Conservation (phyloP, 192 early-diverging fungal genomes). For the Entomortierella beljakovae region DNA sequence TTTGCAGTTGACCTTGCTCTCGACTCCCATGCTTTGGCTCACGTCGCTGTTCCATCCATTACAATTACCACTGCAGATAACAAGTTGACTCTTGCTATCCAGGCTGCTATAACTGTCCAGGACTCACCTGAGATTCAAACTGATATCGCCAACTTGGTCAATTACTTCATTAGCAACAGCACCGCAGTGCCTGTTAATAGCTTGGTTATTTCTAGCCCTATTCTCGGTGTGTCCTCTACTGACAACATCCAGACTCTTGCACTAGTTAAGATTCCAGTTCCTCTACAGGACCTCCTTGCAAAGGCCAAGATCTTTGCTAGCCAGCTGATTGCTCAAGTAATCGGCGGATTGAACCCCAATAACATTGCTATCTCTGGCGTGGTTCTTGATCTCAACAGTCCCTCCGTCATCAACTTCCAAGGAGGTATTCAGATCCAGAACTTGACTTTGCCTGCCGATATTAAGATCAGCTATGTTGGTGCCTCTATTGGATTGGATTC, state of each 20-base stretch:
- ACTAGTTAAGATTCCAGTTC: slow-evolving; percentile 26
- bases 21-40: slow-evolving; percentile 35
- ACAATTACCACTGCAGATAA: slow-evolving; percentile 46
- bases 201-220: slow-evolving; percentile 42
- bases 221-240: slow-evolving; percentile 32
- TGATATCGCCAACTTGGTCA: slow-evolving; percentile 39
- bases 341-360: slow-evolving; percentile 35
- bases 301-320: slow-evolving; percentile 21
- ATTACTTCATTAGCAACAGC: slow-evolving; percentile 44
- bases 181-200: slow-evolving; percentile 34
- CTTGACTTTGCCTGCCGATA: slow-evolving; percentile 42
- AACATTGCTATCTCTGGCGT: slow-evolving; percentile 34
- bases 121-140: slow-evolving; percentile 40
- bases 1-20: slow-evolving; percentile 49
- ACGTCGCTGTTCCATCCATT: slow-evolving; percentile 46
- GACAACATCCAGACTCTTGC: slow-evolving; percentile 51
- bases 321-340: slow-evolving; percentile 22
- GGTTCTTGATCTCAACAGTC: slow-evolving; percentile 50
- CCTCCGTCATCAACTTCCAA: slow-evolving; percentile 37
- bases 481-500: slow-evolving; percentile 39
- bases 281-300: slow-evolving; percentile 13
- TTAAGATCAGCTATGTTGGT: slow-evolving; percentile 48
- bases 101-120: slow-evolving; percentile 38
- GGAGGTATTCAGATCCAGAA: slow-evolving; percentile 37
- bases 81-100: slow-evolving; percentile 35